Conservation (phyloP, 2,329 filamentous ascomycete species). For the Davidsoniella virescens region DNA sequence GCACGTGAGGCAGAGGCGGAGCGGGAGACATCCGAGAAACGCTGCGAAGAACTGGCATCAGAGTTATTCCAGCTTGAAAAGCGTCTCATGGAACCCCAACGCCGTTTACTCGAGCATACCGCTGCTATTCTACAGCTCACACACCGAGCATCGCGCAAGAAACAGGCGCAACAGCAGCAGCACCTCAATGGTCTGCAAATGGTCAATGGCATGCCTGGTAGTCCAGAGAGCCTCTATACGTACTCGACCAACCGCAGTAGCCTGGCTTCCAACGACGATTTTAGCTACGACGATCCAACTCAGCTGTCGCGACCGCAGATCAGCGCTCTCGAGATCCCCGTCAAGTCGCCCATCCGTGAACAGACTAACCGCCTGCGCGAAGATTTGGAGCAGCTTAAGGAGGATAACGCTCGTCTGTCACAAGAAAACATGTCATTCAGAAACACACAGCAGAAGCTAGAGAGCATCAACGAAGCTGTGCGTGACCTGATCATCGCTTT, state of each 20-base stretch:
- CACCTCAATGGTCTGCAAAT: constrained; percentile 20
- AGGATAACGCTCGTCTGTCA: constrained; percentile 27
- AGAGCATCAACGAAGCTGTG: constrained; percentile 49
- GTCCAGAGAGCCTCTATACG: constrained; percentile 60
- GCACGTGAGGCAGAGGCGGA: constrained; percentile 55
- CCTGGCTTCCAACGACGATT: constrained; percentile 39
- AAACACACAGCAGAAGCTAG: constrained; percentile 48
- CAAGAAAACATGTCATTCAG: constrained; percentile 35
- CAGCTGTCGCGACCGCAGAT: constrained; percentile 30
- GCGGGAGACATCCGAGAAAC: constrained; percentile 54
- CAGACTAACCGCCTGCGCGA: constrained; percentile 34
- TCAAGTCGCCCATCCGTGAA: constrained; percentile 39
- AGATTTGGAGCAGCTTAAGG: constrained; percentile 29
- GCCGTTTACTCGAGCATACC: constrained; percentile 70
- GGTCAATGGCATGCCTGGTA: constrained; percentile 49
- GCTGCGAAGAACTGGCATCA: constrained; percentile 69
- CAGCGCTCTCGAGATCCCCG: constrained; percentile 38
- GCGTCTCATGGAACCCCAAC: constrained; percentile 56
- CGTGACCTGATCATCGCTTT: constrained; percentile 49
- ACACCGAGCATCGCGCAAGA: constrained; percentile 56
- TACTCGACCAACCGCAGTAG: constrained; percentile 47
- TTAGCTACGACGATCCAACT: constrained; percentile 51
- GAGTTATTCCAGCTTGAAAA: constrained; percentile 71
- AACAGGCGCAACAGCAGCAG: constrained; percentile 18
- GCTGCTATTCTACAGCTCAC: constrained; percentile 84